Evolutionary conservation across 1,284 basidiomycete species (phyloP).

Genomic region (Pseudozyma tsukubaensis): DNA sequence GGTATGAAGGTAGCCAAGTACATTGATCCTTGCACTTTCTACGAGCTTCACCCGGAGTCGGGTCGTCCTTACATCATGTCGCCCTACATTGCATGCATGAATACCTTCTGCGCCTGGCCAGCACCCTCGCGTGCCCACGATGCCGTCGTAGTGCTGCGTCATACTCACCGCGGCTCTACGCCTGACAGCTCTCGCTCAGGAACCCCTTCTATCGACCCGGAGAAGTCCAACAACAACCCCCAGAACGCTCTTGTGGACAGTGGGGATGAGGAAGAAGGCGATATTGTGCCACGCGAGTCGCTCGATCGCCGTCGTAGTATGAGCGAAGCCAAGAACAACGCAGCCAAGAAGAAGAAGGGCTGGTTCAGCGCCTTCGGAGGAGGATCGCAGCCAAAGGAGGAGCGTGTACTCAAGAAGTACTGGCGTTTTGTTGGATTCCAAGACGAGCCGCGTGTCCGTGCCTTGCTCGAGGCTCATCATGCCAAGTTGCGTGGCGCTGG

Average conservation of each 20-base stretch:
- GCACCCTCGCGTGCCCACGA: conserved; percentile 65
- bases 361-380: conserved; percentile 57
- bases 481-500: conserved; percentile 32
- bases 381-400: conserved; percentile 49
- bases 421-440: conserved; percentile 70
- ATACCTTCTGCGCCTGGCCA: conserved; percentile 70
- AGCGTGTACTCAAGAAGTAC: conserved; percentile 64
- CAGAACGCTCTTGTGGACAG: conserved; percentile 35
- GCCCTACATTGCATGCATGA: conserved; percentile 70
- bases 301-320: conserved; percentile 38
- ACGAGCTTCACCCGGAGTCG: conserved; percentile 66
- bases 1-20: conserved; percentile 70
- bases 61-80: conserved; percentile 71
- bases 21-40: conserved; percentile 69
- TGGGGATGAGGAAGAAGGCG: conserved; percentile 58
- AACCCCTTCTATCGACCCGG: conserved; percentile 39
- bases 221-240: conserved; percentile 42
- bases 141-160: conserved; percentile 67
- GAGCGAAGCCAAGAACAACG: conserved; percentile 15
- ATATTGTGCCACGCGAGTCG: conserved; percentile 68
- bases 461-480: conserved; percentile 57
- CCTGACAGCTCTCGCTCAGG: conserved; percentile 28
- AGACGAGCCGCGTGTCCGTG: conserved; percentile 58
- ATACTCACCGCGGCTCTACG: conserved; percentile 38
- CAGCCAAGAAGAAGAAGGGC: conserved; percentile 47